phyloP scores from a whole-genome alignment of 306 rosid species.

The Cicer chorassanicum region DNA sequence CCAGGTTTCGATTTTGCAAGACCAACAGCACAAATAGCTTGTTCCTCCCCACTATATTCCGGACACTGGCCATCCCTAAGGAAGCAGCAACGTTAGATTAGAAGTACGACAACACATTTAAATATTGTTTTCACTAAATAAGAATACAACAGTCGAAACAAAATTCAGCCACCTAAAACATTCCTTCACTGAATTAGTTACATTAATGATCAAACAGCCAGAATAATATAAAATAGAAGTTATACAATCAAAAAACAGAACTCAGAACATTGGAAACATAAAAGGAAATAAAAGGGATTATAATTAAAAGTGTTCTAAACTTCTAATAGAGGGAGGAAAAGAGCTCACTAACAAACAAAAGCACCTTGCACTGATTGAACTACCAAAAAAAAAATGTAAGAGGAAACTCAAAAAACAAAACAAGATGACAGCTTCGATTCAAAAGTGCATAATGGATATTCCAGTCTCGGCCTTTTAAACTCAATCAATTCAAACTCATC shows the following conservation, averaged over 20 bases:
- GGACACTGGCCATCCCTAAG: slow-evolving; percentile 97
- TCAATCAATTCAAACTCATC: slow-evolving; percentile 3
- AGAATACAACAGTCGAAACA: slow-evolving; percentile 9
- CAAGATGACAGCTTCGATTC: slow-evolving; percentile 4
- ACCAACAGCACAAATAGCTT: slow-evolving; percentile 97
- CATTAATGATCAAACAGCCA: not conserved
- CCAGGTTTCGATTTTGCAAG: slow-evolving; percentile 87
- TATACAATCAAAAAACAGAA: slow-evolving; percentile 19
- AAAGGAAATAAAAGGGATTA: not conserved
- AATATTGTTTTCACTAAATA: slow-evolving; percentile 29
- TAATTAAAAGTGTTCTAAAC: not conserved
- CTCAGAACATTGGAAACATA: slow-evolving; percentile 1
- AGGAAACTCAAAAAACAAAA: slow-evolving; percentile 4
- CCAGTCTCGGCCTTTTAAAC: slow-evolving; percentile 8
- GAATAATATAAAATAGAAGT: slow-evolving; percentile 13
- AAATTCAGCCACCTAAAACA: slow-evolving; percentile 12
- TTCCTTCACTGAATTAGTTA: not conserved
- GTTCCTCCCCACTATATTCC: slow-evolving; percentile 90
- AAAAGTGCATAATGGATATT: not conserved
- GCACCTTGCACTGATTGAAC: slow-evolving; percentile 6
- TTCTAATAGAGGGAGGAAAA: not conserved
- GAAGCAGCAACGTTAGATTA: slow-evolving; percentile 46
- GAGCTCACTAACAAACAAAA: slow-evolving; percentile 15
- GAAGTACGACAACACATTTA: slow-evolving; percentile 23
- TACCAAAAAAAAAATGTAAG: not conserved